Percentiles rank a stretch among this genome's conserved stretches.
These are phyloP conservation scores for Tricholoma saponaceum DNA, from an alignment of 768 basidiomycete genomes.

Conservation along the genomic window DNA sequence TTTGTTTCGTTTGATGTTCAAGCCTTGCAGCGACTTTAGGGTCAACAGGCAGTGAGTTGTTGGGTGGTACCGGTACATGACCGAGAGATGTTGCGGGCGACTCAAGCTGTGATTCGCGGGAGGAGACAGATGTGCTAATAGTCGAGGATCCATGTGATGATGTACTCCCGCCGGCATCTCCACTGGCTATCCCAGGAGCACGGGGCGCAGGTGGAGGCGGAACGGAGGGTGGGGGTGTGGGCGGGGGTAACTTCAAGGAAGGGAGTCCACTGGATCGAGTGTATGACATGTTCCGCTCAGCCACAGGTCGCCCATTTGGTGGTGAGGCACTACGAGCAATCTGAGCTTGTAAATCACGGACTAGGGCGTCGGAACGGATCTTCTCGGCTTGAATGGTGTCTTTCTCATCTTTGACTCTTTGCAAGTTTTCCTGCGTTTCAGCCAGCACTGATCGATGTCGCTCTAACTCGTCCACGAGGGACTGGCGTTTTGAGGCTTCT, in stretches of 20 bases:
- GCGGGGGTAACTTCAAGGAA: constrained; percentile 76
- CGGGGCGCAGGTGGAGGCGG: constrained; percentile 82
- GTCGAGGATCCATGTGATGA: constrained; percentile 58
- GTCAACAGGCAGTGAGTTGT: constrained; percentile 42
- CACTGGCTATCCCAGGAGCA: constrained; percentile 30
- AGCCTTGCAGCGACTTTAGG: constrained; percentile 53
- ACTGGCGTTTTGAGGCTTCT: constrained; percentile 73
- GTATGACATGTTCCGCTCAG: constrained; percentile 52
- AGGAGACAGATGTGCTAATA: constrained; percentile 48
- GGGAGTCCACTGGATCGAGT: constrained; percentile 59
- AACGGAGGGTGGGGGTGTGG: constrained; percentile 82
- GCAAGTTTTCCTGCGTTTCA: constrained; percentile 74
- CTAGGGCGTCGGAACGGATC: constrained; percentile 56
- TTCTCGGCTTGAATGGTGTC: constrained; percentile 74
- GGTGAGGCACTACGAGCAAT: constrained; percentile 55
- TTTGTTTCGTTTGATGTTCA: constrained; percentile 69
- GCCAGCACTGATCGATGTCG: constrained; percentile 71
- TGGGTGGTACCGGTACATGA: constrained; percentile 38
- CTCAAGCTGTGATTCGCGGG: constrained; percentile 69
- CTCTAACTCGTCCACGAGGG: constrained; percentile 71
- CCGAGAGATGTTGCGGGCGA: constrained; percentile 62
- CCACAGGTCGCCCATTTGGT: constrained; percentile 46
- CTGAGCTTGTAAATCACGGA: constrained; percentile 80
- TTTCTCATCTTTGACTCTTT: constrained; percentile 79
- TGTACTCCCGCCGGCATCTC: constrained; percentile 52